Evolutionary conservation across 306 rosid species (phyloP).

Genomic region (Rosa chinensis): DNA sequence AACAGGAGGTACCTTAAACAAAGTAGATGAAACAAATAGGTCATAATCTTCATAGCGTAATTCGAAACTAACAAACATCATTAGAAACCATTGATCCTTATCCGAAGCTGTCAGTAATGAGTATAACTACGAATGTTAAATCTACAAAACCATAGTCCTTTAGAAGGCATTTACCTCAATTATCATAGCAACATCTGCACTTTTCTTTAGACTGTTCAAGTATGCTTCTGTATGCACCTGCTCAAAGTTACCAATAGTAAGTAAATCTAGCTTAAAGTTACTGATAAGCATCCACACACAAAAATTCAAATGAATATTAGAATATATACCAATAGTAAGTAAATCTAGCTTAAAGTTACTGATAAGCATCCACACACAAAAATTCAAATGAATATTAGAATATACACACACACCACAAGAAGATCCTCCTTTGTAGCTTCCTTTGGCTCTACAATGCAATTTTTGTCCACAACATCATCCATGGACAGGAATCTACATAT

Average conservation of each 20-base stretch:
- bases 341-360: neutral
- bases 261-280: neutral
- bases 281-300: neutral
- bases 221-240: slow-evolving; percentile 87
- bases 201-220: slow-evolving; percentile 67
- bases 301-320: neutral
- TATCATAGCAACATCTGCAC: slow-evolving; percentile 73
- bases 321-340: neutral
- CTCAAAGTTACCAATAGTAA: slow-evolving; percentile 6
- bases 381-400: neutral
- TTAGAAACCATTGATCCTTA: neutral
- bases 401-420: slow-evolving; percentile 56
- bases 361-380: neutral
- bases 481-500: slow-evolving; percentile 58
- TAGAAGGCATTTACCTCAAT: slow-evolving; percentile 52
- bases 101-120: neutral
- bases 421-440: slow-evolving; percentile 87
- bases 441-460: slow-evolving; percentile 64
- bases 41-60: slow-evolving; percentile 4
- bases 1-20: slow-evolving; percentile 77
- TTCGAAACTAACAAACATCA: slow-evolving; percentile 1
- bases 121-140: neutral
- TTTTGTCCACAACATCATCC: slow-evolving; percentile 47
- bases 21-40: slow-evolving; percentile 21
- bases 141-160: too few relatives aligned